A percentile compares a stretch with the other conserved stretches of the same genome.
Evolutionary conservation across 768 basidiomycete genomes (phyloP).

Genomic region (Antrodiella citrinella): DNA sequence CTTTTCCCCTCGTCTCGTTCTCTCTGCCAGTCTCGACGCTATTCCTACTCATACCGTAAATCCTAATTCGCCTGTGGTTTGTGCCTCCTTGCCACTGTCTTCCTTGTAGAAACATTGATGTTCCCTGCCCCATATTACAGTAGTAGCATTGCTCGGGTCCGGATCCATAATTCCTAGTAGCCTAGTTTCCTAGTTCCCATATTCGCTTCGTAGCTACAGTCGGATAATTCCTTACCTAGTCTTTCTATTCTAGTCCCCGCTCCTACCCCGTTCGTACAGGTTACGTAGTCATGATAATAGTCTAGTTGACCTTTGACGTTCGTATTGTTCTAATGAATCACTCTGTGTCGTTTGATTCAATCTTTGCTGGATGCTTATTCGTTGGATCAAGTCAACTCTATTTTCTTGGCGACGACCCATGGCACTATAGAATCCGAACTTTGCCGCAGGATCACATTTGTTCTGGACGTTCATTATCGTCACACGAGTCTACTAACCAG

Average conservation of each 20-base stretch:
- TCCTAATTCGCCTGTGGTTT: neutral
- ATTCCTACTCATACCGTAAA: neutral
- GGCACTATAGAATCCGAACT: too few species aligned
- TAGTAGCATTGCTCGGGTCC: neutral
- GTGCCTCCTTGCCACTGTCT: neutral
- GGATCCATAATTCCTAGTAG: neutral
- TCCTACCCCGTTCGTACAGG: neutral
- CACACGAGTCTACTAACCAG: too few species aligned
- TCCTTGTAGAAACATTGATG: neutral
- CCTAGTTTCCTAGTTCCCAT: neutral
- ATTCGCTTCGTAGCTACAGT: neutral
- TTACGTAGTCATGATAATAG: neutral
- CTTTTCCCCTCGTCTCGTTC: neutral
- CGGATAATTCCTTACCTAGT: neutral
- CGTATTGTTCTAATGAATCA: too few species aligned
- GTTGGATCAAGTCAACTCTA: too few species aligned
- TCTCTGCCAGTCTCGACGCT: neutral
- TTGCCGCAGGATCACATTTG: too few species aligned
- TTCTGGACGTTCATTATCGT: too few species aligned
- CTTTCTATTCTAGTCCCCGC: neutral
- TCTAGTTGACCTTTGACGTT: neutral
- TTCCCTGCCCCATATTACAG: neutral
- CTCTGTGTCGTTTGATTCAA: too few species aligned
- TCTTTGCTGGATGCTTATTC: too few species aligned
- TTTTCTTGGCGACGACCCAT: too few species aligned